Percentiles rank a stretch among this genome's conserved stretches.
phyloP scores from a whole-genome alignment of 1,284 basidiomycete species.

The Veloboletus limbatus region DNA sequence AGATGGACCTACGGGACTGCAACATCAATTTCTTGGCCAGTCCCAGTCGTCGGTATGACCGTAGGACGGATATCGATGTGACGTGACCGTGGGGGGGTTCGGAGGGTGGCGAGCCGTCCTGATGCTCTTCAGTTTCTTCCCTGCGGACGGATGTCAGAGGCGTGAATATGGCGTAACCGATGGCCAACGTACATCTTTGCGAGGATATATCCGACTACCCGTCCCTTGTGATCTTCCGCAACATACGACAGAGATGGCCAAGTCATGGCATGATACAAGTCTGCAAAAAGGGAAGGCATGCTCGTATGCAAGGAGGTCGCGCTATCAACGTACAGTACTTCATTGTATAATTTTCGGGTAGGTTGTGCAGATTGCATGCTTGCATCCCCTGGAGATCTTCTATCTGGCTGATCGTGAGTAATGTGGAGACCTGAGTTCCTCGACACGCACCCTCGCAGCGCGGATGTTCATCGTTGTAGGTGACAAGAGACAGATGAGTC shows the following conservation, averaged over 20 bases:
- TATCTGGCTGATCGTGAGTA: slow-evolving; percentile 36
- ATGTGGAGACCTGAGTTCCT: neutral
- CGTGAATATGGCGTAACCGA: neutral
- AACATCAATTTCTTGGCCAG: slow-evolving; percentile 93
- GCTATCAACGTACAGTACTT: slow-evolving; percentile 69
- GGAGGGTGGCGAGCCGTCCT: slow-evolving; percentile 22
- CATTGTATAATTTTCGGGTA: slow-evolving; percentile 93
- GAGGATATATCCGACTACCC: slow-evolving; percentile 95
- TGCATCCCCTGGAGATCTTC: slow-evolving; percentile 84
- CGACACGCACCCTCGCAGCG: slow-evolving; percentile 46
- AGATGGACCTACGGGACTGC: slow-evolving; percentile 71
- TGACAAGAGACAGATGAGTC: neutral
- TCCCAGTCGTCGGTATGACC: slow-evolving; percentile 86
- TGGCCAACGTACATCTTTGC: slow-evolving; percentile 81
- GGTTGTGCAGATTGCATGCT: slow-evolving; percentile 88
- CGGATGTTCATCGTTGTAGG: slow-evolving; percentile 53
- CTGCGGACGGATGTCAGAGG: slow-evolving; percentile 37
- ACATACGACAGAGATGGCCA: slow-evolving; percentile 98
- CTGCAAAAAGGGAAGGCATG: slow-evolving; percentile 41
- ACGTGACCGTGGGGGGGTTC: slow-evolving; percentile 85
- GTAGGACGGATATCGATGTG: slow-evolving; percentile 92
- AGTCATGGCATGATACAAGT: slow-evolving; percentile 92
- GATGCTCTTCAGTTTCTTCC: slow-evolving; percentile 37
- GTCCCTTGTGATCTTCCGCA: slow-evolving; percentile 90
- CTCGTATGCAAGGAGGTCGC: slow-evolving; percentile 19